phyloP scores from a whole-genome alignment of 176 grass and related monocot genomes.

The Avena sativa region DNA sequence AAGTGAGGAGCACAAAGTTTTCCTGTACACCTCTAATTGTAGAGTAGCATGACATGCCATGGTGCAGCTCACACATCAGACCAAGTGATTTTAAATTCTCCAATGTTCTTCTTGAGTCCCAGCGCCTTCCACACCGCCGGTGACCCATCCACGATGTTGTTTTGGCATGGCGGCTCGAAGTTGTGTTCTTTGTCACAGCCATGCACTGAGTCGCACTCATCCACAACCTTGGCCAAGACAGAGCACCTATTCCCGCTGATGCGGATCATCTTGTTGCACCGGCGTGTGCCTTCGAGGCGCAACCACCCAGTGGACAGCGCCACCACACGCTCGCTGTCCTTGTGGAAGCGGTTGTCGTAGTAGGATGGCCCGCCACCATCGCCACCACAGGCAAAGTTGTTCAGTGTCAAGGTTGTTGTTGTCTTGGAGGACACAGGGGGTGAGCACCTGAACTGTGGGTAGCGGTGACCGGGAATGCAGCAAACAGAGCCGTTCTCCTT shows the following conservation, averaged over 20 bases:
- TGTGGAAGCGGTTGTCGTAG: constrained; percentile 40
- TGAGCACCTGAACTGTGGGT: constrained; percentile 46
- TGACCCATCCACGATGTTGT: constrained; percentile 62
- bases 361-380: neutral
- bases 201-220: constrained; percentile 49
- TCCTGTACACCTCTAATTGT: neutral
- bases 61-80: constrained; percentile 49
- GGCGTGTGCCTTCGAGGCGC: neutral
- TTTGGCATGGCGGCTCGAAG: constrained; percentile 57
- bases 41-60: neutral
- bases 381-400: neutral
- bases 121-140: constrained; percentile 64
- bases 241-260: constrained; percentile 43
- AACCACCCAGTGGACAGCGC: constrained; percentile 56
- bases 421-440: constrained; percentile 47
- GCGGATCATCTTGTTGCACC: constrained; percentile 55
- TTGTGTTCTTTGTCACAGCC: constrained; percentile 54
- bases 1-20: neutral
- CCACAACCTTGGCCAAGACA: constrained; percentile 57
- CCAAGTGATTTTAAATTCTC: constrained; percentile 56
- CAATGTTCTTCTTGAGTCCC: constrained; percentile 32
- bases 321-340: constrained; percentile 46
- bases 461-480: neutral
- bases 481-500: neutral
- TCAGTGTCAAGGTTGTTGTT: constrained; percentile 26